These are phyloP conservation scores for Multifurca ochricompacta DNA, from an alignment of 768 basidiomycete genomes.

Conservation along the genomic window DNA sequence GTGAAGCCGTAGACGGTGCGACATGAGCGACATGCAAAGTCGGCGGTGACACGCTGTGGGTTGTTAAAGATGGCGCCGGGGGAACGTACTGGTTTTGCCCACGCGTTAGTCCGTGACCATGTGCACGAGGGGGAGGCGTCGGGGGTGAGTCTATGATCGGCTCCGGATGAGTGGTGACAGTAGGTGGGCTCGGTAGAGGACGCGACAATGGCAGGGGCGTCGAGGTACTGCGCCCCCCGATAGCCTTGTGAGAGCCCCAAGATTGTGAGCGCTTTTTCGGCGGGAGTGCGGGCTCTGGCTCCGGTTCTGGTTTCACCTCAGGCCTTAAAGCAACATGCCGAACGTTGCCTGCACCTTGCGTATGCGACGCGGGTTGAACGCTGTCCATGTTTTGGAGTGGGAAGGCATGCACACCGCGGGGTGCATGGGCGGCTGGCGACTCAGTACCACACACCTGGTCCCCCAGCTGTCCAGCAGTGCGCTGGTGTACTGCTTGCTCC, in stretches of 20 bases:
- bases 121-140: not conserved
- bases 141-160: slow-evolving; percentile 1
- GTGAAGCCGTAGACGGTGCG: not conserved
- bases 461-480: not conserved
- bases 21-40: not conserved
- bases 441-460: not conserved
- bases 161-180: slow-evolving; percentile 7
- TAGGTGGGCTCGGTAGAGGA: slow-evolving; percentile 15
- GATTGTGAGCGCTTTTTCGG: slow-evolving; percentile 1
- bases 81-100: not conserved
- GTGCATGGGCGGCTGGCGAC: not conserved
- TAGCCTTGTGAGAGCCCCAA: not conserved
- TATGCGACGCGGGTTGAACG: not conserved
- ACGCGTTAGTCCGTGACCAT: not conserved
- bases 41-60: not conserved
- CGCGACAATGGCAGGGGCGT: slow-evolving; percentile 13
- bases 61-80: not conserved
- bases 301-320: not conserved
- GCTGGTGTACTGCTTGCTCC: not conserved
- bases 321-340: not conserved
- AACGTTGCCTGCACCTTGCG: not conserved
- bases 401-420: not conserved
- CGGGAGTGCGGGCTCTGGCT: not conserved
- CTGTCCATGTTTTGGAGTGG: not conserved
- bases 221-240: slow-evolving; percentile 8